phyloP scores from a whole-genome alignment of 2,329 filamentous ascomycete species.

The Phaeomoniella chlamydospora region DNA sequence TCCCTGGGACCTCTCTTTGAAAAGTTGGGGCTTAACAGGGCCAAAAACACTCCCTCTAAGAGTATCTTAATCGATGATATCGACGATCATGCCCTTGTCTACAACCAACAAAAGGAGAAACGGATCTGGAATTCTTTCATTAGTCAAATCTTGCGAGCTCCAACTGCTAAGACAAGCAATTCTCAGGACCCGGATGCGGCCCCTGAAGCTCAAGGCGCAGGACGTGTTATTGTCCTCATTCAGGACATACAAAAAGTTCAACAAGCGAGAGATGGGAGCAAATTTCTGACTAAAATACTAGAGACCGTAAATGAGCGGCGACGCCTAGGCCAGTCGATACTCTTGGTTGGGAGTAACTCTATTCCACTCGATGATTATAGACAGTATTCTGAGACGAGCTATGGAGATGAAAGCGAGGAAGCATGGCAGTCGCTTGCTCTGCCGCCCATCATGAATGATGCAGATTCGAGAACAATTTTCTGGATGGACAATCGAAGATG shows the following conservation, averaged over 20 bases:
- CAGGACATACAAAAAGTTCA: neutral
- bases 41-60: neutral
- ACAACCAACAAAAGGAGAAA: neutral
- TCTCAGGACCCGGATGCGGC: neutral
- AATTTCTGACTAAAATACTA: neutral
- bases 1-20: neutral
- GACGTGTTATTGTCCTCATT: neutral
- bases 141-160: neutral
- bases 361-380: neutral
- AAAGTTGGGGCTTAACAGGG: neutral
- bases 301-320: neutral
- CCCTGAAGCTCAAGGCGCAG: neutral
- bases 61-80: neutral
- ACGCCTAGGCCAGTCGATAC: neutral
- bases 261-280: neutral
- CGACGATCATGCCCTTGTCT: neutral
- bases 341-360: neutral
- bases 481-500: neutral
- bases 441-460: neutral
- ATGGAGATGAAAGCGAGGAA: neutral
- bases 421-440: neutral
- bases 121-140: neutral
- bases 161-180: neutral
- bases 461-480: neutral
- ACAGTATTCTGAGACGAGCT: neutral